Percentiles rank a stretch among this genome's conserved stretches.
Evolutionary conservation across 2,329 filamentous ascomycete genomes (phyloP).

Genomic region (Lachnellula willkommii): DNA sequence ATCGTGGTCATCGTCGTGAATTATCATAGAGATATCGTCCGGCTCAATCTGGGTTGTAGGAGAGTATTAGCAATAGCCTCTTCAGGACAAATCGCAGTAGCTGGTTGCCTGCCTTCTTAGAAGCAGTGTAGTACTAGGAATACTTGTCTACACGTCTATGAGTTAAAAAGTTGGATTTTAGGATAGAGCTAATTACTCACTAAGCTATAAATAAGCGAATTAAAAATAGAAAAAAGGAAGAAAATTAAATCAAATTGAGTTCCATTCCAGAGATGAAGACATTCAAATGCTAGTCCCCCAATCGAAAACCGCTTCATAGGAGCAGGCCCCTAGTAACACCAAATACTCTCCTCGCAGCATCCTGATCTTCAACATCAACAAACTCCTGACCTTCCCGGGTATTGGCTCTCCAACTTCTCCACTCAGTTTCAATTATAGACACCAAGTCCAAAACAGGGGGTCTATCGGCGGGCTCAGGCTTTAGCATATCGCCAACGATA

Average conservation of each 20-base stretch:
- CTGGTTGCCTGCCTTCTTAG: no score
- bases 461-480: conserved; percentile 12
- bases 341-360: neutral
- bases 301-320: neutral
- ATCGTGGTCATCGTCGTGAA: no score
- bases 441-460: conserved; percentile 17
- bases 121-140: no score
- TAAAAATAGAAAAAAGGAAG: no score
- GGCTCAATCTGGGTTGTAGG: no score
- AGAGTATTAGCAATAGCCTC: no score
- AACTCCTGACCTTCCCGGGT: conserved; percentile 15
- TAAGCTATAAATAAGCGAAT: no score
- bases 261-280: neutral
- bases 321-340: conserved; percentile 1
- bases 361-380: conserved; percentile 19
- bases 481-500: conserved; percentile 24
- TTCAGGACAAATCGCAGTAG: no score
- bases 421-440: conserved; percentile 17
- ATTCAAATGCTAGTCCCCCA: neutral
- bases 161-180: no score
- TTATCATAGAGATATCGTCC: no score
- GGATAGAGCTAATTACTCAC: no score
- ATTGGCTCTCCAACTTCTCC: conserved; percentile 21
- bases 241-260: neutral
- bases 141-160: no score